phyloP scores from a whole-genome alignment of 768 basidiomycete species.

The Tremella yokohamensis region DNA sequence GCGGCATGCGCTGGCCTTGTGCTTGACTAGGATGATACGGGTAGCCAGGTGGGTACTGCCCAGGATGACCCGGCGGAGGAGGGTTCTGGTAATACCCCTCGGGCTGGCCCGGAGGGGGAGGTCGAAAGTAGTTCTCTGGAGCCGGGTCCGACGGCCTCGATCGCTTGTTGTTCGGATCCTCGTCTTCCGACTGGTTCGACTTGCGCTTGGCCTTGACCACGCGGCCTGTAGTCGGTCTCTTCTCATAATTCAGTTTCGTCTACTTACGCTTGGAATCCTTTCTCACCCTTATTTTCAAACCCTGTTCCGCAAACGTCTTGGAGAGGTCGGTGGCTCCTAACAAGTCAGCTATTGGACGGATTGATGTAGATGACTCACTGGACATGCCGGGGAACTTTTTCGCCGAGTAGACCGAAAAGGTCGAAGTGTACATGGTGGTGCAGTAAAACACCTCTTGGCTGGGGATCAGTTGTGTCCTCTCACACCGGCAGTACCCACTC shows the following conservation, averaged over 20 bases:
- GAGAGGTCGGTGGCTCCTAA: conserved; percentile 83
- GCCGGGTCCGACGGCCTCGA: no score
- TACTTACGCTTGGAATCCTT: conserved; percentile 59
- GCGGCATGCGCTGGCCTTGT: conserved; percentile 5
- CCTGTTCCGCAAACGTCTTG: conserved; percentile 87
- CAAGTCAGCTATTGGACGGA: conserved; percentile 12
- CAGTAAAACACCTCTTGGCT: conserved; percentile 73
- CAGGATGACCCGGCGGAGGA: conserved; percentile 1
- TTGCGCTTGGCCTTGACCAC: conserved; percentile 16
- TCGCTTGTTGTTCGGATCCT: background rate
- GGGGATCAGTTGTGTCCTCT: conserved; percentile 8
- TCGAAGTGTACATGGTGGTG: conserved; percentile 78
- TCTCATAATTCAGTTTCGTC: background rate
- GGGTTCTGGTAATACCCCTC: background rate
- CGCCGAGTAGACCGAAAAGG: conserved; percentile 91
- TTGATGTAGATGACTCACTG: conserved; percentile 56
- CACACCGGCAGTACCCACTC: conserved; percentile 59
- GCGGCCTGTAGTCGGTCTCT: background rate
- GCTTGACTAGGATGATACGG: conserved; percentile 1
- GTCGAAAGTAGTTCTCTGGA: background rate
- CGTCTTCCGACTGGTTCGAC: conserved; percentile 6
- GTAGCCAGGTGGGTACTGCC: conserved; percentile 1
- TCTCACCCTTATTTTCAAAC: conserved; percentile 89
- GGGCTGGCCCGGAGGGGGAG: background rate
- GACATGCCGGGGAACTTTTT: conserved; percentile 98